phyloP scores from a whole-genome alignment of 305 asterid genomes.

The Fraxinus floribunda region DNA sequence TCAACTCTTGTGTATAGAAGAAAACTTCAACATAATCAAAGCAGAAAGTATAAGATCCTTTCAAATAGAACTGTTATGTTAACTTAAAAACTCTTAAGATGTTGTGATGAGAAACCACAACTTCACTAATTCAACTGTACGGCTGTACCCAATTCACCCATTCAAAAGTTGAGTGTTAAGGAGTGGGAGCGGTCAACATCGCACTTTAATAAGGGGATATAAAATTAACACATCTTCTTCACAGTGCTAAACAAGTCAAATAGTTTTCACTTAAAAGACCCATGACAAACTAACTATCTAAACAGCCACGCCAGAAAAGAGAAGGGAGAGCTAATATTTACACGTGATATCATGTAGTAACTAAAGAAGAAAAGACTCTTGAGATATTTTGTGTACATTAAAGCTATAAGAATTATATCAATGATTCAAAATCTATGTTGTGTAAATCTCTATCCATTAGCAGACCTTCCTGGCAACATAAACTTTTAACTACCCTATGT shows the following conservation, averaged over 20 bases:
- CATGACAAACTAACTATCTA: background rate
- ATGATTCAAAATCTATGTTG: constrained; percentile 1
- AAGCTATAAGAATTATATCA: background rate
- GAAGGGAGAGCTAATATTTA: constrained; percentile 5
- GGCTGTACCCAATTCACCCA: background rate
- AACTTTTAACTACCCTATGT: constrained; percentile 15
- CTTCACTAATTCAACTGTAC: background rate
- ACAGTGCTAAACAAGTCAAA: background rate
- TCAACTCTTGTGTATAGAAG: background rate
- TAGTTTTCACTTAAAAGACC: background rate
- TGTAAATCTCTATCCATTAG: constrained; percentile 3
- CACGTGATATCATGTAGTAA: background rate
- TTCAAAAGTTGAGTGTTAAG: background rate
- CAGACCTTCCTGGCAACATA: background rate
- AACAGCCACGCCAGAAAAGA: constrained; percentile 1
- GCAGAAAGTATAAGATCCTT: constrained; percentile 4
- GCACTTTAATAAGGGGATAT: background rate
- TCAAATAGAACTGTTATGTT: background rate
- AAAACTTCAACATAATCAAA: background rate
- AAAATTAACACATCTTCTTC: background rate
- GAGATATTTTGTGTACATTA: background rate
- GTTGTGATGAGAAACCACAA: background rate
- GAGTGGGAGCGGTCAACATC: background rate
- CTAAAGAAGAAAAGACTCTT: constrained; percentile 18
- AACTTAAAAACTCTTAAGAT: background rate